phyloP scores from a whole-genome alignment of 179 eudicot genomes.

The Amaranthus tricolor region DNA sequence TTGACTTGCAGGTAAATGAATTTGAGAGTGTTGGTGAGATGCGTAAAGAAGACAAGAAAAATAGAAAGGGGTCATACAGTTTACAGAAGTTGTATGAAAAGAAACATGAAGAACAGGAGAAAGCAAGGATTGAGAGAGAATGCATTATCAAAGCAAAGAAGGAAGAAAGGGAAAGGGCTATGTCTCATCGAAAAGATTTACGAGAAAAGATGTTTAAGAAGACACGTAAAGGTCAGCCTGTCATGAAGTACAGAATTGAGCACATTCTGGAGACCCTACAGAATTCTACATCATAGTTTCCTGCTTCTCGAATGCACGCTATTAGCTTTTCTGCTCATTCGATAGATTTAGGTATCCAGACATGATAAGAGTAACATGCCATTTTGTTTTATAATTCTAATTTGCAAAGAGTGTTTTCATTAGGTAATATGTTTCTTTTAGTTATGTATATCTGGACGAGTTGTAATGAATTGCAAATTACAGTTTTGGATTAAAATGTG shows the following conservation, averaged over 20 bases:
- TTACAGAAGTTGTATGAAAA: conserved; percentile 58
- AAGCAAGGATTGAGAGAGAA: conserved; percentile 69
- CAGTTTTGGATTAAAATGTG: no score
- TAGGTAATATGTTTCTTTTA: no score
- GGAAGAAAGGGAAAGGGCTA: conserved; percentile 55
- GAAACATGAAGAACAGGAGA: conserved; percentile 70
- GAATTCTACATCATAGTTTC: conserved; percentile 44
- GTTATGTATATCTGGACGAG: no score
- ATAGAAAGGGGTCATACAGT: conserved; percentile 44
- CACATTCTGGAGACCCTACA: conserved; percentile 70
- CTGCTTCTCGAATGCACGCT: not conserved
- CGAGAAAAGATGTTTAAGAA: conserved; percentile 79
- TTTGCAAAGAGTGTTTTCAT: no score
- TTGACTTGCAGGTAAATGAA: conserved; percentile 20
- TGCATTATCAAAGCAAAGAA: conserved; percentile 55
- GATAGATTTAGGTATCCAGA: no score
- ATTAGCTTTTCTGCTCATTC: no score
- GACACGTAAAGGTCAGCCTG: conserved; percentile 91
- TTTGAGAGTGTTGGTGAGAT: conserved; percentile 13
- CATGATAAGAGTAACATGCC: no score
- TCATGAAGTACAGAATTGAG: conserved; percentile 90
- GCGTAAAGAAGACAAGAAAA: conserved; percentile 33
- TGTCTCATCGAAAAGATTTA: conserved; percentile 60
- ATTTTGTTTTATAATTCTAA: no score
- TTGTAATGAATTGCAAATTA: no score